These are phyloP conservation scores for Eremothecium gossypii DNA, from an alignment of 1,139 yeast genomes.

Conservation along the genomic window DNA sequence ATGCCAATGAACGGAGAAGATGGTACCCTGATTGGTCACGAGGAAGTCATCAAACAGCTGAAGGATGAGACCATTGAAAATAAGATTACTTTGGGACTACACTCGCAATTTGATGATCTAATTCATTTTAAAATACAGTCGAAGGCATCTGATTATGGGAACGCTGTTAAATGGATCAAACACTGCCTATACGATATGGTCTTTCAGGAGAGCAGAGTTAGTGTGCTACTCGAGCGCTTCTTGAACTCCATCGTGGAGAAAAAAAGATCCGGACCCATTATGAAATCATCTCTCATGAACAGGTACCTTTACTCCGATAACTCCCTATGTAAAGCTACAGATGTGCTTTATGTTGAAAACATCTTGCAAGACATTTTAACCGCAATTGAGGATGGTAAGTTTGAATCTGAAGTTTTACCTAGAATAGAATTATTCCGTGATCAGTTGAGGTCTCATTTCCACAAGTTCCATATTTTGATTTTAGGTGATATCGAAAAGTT, in stretches of 20 bases:
- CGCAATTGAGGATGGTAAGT: slow-evolving; percentile 41
- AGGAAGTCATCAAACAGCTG: slow-evolving; percentile 62
- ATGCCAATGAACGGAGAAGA: slow-evolving; percentile 61
- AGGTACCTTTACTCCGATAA: slow-evolving; percentile 46
- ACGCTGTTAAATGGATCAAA: slow-evolving; percentile 69
- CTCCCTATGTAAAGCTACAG: slow-evolving; percentile 61
- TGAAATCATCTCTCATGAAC: slow-evolving; percentile 56
- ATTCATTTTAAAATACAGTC: slow-evolving; percentile 55
- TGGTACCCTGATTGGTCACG: slow-evolving; percentile 54
- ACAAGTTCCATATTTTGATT: slow-evolving; percentile 60
- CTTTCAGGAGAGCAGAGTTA: slow-evolving; percentile 66
- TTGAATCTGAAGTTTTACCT: slow-evolving; percentile 32
- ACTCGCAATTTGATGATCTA: slow-evolving; percentile 56
- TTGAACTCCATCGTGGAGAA: slow-evolving; percentile 68
- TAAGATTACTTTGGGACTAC: slow-evolving; percentile 48
- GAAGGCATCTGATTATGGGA: slow-evolving; percentile 49
- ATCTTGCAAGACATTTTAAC: slow-evolving; percentile 43
- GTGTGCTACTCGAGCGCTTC: slow-evolving; percentile 62
- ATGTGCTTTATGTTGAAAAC: slow-evolving; percentile 53
- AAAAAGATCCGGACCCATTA: slow-evolving; percentile 68
- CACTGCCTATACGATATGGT: slow-evolving; percentile 55
- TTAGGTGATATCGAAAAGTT: slow-evolving; percentile 52
- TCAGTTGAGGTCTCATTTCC: slow-evolving; percentile 44
- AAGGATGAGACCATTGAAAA: slow-evolving; percentile 65
- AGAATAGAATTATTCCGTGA: slow-evolving; percentile 51